A percentile compares a stretch with the other conserved stretches of the same genome.
Conservation (phyloP, 2,329 filamentous ascomycete genomes). For the Talaromyces sp. region DNA sequence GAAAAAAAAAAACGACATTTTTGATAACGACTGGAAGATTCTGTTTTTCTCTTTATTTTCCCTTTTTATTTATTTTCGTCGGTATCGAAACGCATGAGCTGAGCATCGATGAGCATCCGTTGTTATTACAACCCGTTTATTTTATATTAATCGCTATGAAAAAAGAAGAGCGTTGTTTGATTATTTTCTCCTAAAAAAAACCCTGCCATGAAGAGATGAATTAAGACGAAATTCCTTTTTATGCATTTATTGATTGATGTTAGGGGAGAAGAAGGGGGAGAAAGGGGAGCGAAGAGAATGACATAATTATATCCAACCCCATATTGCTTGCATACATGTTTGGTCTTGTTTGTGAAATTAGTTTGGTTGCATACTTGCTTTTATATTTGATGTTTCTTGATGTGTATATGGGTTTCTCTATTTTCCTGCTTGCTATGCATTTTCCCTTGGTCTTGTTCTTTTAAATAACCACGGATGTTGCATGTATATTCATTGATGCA, state of each 20-base stretch:
- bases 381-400: background rate
- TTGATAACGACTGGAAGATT: background rate
- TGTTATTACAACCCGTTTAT: background rate
- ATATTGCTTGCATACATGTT: background rate
- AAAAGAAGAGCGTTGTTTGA: background rate
- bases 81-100: background rate
- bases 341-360: background rate
- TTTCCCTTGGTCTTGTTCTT: background rate
- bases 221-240: background rate
- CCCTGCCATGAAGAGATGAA: background rate
- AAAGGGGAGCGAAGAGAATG: background rate
- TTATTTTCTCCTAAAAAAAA: background rate
- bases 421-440: background rate
- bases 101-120: conserved; percentile 1
- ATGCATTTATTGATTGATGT: background rate
- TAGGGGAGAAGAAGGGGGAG: background rate
- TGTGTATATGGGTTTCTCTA: background rate
- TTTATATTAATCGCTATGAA: background rate
- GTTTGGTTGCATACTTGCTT: background rate
- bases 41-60: background rate
- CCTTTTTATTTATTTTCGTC: background rate
- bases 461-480: background rate
- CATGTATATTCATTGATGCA: background rate
- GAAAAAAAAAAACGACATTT: background rate
- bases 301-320: background rate